Base-by-base conservation (phyloP, 192 early-diverging fungal species). In the Chytriomyces confervae region DNA sequence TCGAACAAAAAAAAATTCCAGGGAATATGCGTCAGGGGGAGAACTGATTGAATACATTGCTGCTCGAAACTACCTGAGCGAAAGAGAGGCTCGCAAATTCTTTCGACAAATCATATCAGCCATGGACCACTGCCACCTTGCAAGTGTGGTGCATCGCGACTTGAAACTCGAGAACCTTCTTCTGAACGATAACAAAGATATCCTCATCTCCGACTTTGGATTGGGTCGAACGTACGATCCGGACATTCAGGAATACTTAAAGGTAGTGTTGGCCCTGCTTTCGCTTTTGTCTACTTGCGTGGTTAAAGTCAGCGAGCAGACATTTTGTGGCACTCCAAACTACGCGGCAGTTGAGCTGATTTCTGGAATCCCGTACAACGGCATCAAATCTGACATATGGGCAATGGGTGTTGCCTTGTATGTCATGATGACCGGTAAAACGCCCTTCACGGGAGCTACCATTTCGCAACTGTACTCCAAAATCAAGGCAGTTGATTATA, bases 321-420 rank as follows among this genome's bases (percentile, higher is more conserved):
- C 90, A 0, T 91, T 91, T 64, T 91, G 90, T 62, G 90, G 90
- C 6, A 91, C 90, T 11, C 90, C 90, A 48, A 89, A 90, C 73
- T 91, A 90, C 76, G 89, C 90, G 1, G 89, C 90, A 11, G 82
- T 87, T 45, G 90, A 91, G 77, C 82, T 91, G 7, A 88, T 91
- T 49, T 88, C 84, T 45, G 89, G 87, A 18, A 89, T 85, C 20
- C 90, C 90, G 0, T 91, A 91, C 77, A 70, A 84, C 44, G 90
- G 89, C 51, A 84, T 87, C 44, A 89, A 90, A 65, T 87, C 87
- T 4, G 90, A 91, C 80, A 88, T 90, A 50, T 91, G 90, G 90
- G 89, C 90, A 5, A 87, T 91, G 84, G 90, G 90, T n/a, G 86
- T 91, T n/a, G 84, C 90, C 7, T 77, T 91, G 5, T 91, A 84